These are phyloP conservation scores for Clonostachys byssicola DNA, from an alignment of 2,329 filamentous ascomycete species.

Conservation along the genomic window DNA sequence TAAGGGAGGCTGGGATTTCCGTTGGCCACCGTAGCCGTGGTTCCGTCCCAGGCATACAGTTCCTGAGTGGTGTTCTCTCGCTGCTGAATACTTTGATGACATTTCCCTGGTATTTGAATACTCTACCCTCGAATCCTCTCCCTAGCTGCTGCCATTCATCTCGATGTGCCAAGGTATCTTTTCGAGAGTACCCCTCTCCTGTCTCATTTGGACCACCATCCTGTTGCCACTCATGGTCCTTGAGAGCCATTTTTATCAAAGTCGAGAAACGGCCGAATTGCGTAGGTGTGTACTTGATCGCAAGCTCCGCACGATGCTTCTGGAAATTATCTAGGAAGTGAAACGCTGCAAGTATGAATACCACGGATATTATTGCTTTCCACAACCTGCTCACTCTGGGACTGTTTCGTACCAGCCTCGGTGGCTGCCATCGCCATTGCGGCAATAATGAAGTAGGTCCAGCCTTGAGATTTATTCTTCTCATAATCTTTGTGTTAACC, in stretches of 20 bases:
- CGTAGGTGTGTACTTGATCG: slow-evolving; percentile 13
- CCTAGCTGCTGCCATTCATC: slow-evolving; percentile 18
- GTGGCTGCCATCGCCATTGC: too few relatives aligned
- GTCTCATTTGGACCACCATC: background rate
- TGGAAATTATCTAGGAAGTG: slow-evolving; percentile 4
- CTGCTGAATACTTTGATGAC: slow-evolving; percentile 22
- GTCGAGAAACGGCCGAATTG: slow-evolving; percentile 5
- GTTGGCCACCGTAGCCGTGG: slow-evolving; percentile 17
- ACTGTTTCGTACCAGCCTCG: too few relatives aligned
- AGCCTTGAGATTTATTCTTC: too few relatives aligned
- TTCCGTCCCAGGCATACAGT: slow-evolving; percentile 14
- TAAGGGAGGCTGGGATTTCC: slow-evolving; percentile 19
- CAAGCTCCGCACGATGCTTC: slow-evolving; percentile 6
- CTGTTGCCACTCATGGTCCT: slow-evolving; percentile 7
- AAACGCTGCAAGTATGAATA: slow-evolving; percentile 4
- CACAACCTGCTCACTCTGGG: too few relatives aligned
- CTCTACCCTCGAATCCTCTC: slow-evolving; percentile 20
- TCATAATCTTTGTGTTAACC: too few relatives aligned
- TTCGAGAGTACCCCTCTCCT: slow-evolving; percentile 5
- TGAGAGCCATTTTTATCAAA: slow-evolving; percentile 2
- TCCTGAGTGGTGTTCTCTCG: slow-evolving; percentile 17
- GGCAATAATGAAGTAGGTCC: too few relatives aligned
- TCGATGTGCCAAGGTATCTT: slow-evolving; percentile 9
- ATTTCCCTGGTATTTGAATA: slow-evolving; percentile 15
- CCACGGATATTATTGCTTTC: too few relatives aligned